A percentile compares a stretch with the other conserved stretches of the same genome.
Evolutionary conservation across 768 basidiomycete species (phyloP).

Genomic region (Agrocybe chaxingu): DNA sequence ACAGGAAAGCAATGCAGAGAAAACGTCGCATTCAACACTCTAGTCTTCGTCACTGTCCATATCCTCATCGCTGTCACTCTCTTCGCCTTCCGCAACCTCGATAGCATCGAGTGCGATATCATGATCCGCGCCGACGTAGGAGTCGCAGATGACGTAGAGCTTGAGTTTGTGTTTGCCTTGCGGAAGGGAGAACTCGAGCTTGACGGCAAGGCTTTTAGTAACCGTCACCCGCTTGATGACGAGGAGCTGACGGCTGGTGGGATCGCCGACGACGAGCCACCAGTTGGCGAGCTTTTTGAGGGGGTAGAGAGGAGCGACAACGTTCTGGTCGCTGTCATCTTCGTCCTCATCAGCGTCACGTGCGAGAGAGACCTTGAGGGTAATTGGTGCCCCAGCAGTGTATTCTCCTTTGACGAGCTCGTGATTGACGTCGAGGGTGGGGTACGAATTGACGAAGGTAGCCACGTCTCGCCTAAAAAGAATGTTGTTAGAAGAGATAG

Average conservation of each 20-base stretch:
- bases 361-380: slow-evolving; percentile 73
- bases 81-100: slow-evolving; percentile 88
- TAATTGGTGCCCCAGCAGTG: slow-evolving; percentile 81
- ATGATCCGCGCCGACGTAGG: slow-evolving; percentile 89
- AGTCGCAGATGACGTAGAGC: slow-evolving; percentile 90
- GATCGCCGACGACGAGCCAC: slow-evolving; percentile 96
- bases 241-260: slow-evolving; percentile 73
- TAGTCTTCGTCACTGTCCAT: slow-evolving; percentile 63
- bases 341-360: slow-evolving; percentile 81
- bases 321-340: slow-evolving; percentile 63
- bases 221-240: slow-evolving; percentile 89
- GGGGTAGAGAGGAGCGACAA: slow-evolving; percentile 94
- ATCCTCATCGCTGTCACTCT: slow-evolving; percentile 78
- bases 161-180: slow-evolving; percentile 82
- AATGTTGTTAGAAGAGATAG: slow-evolving; percentile 12
- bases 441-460: slow-evolving; percentile 93
- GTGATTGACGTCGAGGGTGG: slow-evolving; percentile 88
- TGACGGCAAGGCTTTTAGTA: slow-evolving; percentile 79
- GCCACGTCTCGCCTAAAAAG: slow-evolving; percentile 84
- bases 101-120: slow-evolving; percentile 82
- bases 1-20: slow-evolving; percentile 4
- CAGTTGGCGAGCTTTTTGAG: slow-evolving; percentile 89
- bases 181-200: slow-evolving; percentile 86
- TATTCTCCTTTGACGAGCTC: slow-evolving; percentile 87
- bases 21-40: slow-evolving; percentile 17